These are phyloP conservation scores for Dryas integrifolia DNA, from an alignment of 331 rosid genomes.

Conservation along the genomic window DNA sequence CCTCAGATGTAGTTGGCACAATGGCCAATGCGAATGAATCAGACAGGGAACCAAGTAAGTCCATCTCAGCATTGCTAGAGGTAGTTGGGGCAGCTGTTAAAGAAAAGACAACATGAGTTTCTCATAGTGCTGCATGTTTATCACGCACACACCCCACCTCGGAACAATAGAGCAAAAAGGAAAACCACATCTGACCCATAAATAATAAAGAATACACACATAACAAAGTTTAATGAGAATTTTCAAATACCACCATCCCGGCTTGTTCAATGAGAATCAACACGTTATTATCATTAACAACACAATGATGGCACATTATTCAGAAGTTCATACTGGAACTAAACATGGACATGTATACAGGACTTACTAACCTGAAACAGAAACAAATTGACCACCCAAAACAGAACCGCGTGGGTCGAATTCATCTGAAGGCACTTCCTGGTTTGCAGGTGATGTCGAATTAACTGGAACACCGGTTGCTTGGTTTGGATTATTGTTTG, in stretches of 20 bases:
- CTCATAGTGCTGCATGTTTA: constrained; percentile 10
- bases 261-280: constrained; percentile 4
- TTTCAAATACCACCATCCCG: neutral
- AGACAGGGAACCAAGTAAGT: constrained; percentile 63
- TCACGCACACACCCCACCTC: neutral
- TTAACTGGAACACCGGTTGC: constrained; percentile 34
- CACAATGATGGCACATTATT: neutral
- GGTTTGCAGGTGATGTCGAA: constrained; percentile 35
- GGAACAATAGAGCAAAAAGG: too few relatives aligned
- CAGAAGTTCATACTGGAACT: neutral
- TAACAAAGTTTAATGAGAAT: too few relatives aligned
- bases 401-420: constrained; percentile 76
- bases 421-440: constrained; percentile 57
- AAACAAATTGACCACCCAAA: constrained; percentile 64
- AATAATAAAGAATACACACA: neutral
- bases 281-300: neutral
- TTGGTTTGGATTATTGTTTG: constrained; percentile 39
- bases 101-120: constrained; percentile 22
- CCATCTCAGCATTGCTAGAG: constrained; percentile 55
- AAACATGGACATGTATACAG: neutral
- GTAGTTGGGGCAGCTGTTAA: constrained; percentile 51
- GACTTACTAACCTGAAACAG: constrained; percentile 50
- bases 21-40: constrained; percentile 62
- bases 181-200: neutral
- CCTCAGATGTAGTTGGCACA: constrained; percentile 53